Base-by-base conservation (phyloP, 1,139 yeast species). In the Scheffersomyces quercinus region DNA sequence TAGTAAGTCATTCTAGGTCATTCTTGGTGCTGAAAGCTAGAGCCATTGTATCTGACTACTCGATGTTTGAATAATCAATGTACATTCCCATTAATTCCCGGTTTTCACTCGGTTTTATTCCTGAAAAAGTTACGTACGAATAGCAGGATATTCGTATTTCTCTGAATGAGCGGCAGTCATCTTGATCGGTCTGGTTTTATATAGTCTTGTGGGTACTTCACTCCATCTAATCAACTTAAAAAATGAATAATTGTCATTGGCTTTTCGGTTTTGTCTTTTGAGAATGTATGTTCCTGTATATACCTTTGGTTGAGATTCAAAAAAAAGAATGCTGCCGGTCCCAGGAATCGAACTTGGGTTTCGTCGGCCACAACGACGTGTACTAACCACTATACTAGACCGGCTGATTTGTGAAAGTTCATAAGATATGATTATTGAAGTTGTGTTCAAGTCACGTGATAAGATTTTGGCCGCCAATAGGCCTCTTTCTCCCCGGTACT, bases 331-430 rank as follows among this genome's bases (percentile, higher is more conserved):
- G 24, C 37, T 73, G 79, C 78, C 77, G 77, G 70, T 68, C 76
- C 78, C 79, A 73, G 77, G 78, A 73, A 73, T 73, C 79, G 79
- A 73, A 73, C 78, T 64, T 73, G 78, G 78, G 78, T 73, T 64
- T 64, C 70, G 60, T 70, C 78, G 75, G 78, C 79, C 79, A 73
- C 79, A 73, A 73, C 75, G 78, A 71, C 59, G 69, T 68, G 77
- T 73, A 73, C 77, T 73, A 50, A 73, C 79, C 79, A 73, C 78
- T 73, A 73, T 73, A 73, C 78, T 50, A 52, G 56, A 46, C 53
- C 56, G 56, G 57, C 56, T 31, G 10, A 29, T 41, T 14, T n/a
- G 35, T 31, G 15, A 13, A 2, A 3, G 11, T 5, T 6, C 26
- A 20, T 7, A 2, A 2, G 26, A 6, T 6, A 6, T 5, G 8